Evolutionary conservation across 148 eudicot species (phyloP), one percentile per base, ranked within the genome.

Genomic region (Chenopodium quinoa): DNA sequence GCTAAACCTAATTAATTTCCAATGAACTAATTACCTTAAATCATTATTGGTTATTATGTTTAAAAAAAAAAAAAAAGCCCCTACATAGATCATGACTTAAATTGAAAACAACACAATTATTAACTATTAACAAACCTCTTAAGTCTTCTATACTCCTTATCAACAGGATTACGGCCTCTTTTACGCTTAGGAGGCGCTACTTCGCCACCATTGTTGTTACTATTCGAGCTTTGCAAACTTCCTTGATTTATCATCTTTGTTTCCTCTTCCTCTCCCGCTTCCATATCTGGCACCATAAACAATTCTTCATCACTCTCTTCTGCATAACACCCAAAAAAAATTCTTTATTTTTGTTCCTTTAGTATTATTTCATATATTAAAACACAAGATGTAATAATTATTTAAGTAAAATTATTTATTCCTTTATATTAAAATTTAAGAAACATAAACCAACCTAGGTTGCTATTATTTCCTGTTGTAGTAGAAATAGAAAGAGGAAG

Each of bases 141-240:
- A 73, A 87, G 87, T 22, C 87, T 84, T 81, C 89, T 76, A 67
- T 87, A 80, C 71, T 87, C 89, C 69, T 83, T 80, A 68, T 87
- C 89, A 47, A 74, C 84, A 60, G 87, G 89, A 83, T 87, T 87
- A 67, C 89, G 89, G 17, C 89, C 87, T 47, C 85, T 58, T 76
- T 81, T 69, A 32, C 89, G 87, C 70, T 82, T 87, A 76, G 82
- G 25, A 54, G 83, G 52, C 67, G 58, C 70, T 1, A 3, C 65
- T 44, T 56, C 76, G 37, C 60, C 85, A 46, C 82, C 82, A 47
- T 71, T 72, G 19, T 64, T 63, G 25, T 70, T 79, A 67, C 71
- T 75, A 60, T 75, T 79, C 14, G 40, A 67, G 47, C 85, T 83
- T 78, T 83, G 85, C 22, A 74, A 34, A 22, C 79, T 83, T 20